Evolutionary conservation across 495 filamentous ascomycete genomes (phyloP), one percentile per base, ranked within the genome.

Genomic region (Hypoxylon crocopeplum): DNA sequence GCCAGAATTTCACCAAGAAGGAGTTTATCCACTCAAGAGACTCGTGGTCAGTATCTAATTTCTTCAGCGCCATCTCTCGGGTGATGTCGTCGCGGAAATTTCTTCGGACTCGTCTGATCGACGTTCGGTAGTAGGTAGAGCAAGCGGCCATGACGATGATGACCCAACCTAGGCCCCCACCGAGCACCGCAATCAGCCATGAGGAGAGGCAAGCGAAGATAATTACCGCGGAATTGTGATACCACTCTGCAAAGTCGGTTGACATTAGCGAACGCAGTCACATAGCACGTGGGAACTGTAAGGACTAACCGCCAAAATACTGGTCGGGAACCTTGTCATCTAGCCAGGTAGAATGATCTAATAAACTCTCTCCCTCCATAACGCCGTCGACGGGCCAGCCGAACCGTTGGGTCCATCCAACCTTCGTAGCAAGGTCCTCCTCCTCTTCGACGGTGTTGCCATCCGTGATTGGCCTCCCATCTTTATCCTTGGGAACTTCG

Each of bases 21-120:
- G 92, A 95, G 79, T 99, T 99, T 65, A 99, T 97, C 94, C 94
- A 99, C 71, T 99, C 94, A 30, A 99, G 75, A 64, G 87, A 93
- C 74, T 99, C 94, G 20, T 85, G 87, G 67, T 99, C 95, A 7
- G 89, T 95, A 62, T 98, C 94, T 49, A 99, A 77, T 52, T 83
- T 90, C 68, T 85, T 85, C 71, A 97, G 92, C 24, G 89, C 86
- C 84, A 98, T 85, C 72, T 98, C 93, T n/a, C 94, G 88, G 44
- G 85, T 86, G 36, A 99, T 79, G 67, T 99, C 94, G 75, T 99
- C 94, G 29, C 93, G 86, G 66, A 96, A 97, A 71, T 99, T 99
- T 51, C 95, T 88, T 48, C 94, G 88, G 40, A 97, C 92, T 45
- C 94, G 86, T 46, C 92, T 91, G 53, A 96, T 83, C 1, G 94